Evolutionary conservation across 768 basidiomycete genomes (phyloP), one percentile per base, ranked within the genome.

Genomic region (Amanita muscaria): DNA sequence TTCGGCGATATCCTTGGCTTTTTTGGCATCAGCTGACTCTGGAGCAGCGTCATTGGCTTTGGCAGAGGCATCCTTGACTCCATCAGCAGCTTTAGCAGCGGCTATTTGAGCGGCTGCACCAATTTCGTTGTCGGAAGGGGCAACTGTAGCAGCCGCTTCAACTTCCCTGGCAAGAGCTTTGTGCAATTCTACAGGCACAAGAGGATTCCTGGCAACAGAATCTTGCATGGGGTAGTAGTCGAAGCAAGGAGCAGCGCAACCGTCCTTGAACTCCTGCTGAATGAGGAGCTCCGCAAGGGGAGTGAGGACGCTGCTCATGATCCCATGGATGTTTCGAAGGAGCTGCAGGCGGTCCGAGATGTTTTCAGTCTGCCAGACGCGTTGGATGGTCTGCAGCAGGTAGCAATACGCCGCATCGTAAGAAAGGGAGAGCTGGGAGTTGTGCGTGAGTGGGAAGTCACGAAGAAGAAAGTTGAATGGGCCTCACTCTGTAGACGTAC

Each of bases 361-460:
- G 16, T 51, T 52, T 16, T 40, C 35, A n/a, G 49, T 44, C 16
- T 49, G 47, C 59, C 59, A 60, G 38, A 55, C 48, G 19, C 44
- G 49, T 32, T 60, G 55, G 22, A 60, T 56, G 11, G 54, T 56
- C 24, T 48, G 36, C 10, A 60, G 43, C 8, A 60, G 49, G 43
- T 54, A 56, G 45, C 59, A 58, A 32, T 58, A 58, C 1, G 49
- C 48, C 7, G 57, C 56, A 40, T 60, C 56, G 37, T 54, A 55
- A 5, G 56, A 46, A 18, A 49, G 40, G 15, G 59, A 55, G 8
- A 60, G 53, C 59, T 60, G 15, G 3, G 30, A 3, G 22, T 35
- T 12, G 12, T 12, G 23, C 14, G 15, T 15, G 7, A 35, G 5
- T 23, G 15, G 27, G 11, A 7, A 14, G 15, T 8, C 27, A 5